These are phyloP conservation scores for Hanseniaspora clermontiae DNA, from an alignment of 805 yeast species.

Conservation along the genomic window DNA sequence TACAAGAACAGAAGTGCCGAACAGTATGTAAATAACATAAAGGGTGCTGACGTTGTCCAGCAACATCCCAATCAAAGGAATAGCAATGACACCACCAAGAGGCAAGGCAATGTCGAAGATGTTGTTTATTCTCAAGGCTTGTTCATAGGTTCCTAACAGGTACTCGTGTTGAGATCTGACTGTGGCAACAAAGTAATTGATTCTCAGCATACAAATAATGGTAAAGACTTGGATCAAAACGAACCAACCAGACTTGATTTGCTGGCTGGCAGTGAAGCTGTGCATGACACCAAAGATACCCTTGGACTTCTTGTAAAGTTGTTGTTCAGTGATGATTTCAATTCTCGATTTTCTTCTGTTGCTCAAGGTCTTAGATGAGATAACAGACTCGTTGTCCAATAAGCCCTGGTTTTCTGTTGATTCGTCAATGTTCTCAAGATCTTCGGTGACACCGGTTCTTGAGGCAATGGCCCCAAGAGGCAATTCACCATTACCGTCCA, in stretches of 20 bases:
- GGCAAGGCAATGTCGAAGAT: conserved; percentile 82
- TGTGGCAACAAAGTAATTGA: conserved; percentile 88
- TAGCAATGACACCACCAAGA: conserved; percentile 71
- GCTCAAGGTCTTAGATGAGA: conserved; percentile 18
- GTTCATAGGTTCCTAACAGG: conserved; percentile 40
- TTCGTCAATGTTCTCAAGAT: conserved; percentile 29
- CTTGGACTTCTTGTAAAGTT: conserved; percentile 41
- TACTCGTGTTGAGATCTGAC: conserved; percentile 69
- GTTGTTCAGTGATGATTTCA: conserved; percentile 53
- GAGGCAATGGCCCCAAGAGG: conserved; percentile 12
- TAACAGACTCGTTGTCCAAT: conserved; percentile 16
- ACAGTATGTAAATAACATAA: conserved; percentile 40
- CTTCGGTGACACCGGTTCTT: conserved; percentile 9
- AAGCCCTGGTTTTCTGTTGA: conserved; percentile 26
- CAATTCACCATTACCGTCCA: conserved; percentile 55
- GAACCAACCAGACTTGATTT: conserved; percentile 56
- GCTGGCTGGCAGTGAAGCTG: conserved; percentile 39
- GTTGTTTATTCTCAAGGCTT: conserved; percentile 49
- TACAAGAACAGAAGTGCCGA: conserved; percentile 43
- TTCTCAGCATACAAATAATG: conserved; percentile 77
- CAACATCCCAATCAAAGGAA: conserved; percentile 73
- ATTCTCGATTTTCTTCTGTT: conserved; percentile 42
- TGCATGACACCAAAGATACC: conserved; percentile 71
- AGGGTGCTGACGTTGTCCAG: conserved; percentile 63
- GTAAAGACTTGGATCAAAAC: conserved; percentile 64